These are phyloP conservation scores for Podaxis carcinomalis DNA, from an alignment of 768 basidiomycete species.

Conservation along the genomic window DNA sequence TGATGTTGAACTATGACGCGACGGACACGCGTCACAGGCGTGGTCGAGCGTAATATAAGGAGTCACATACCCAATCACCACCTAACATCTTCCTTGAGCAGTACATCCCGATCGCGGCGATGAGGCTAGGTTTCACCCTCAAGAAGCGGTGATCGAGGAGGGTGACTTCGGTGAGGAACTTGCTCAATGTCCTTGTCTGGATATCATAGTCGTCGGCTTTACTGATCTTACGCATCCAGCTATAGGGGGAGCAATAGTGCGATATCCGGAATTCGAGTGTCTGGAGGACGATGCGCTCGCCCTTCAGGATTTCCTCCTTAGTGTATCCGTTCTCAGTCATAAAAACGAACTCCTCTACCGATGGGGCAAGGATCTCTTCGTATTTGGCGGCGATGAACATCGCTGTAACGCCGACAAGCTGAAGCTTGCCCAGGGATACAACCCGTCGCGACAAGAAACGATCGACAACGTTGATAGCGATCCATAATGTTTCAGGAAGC, in stretches of 20 bases:
- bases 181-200: conserved; percentile 94
- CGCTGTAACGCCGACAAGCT: conserved; percentile 96
- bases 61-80: conserved; percentile 85
- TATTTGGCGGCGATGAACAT: conserved; percentile 99
- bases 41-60: conserved; percentile 16
- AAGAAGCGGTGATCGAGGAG: conserved; percentile 91
- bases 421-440: conserved; percentile 85
- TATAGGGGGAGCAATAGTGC: conserved; percentile 98
- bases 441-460: conserved; percentile 87
- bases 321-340: conserved; percentile 96
- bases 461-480: conserved; percentile 94
- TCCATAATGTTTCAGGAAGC: conserved; percentile 99
- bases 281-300: conserved; percentile 94
- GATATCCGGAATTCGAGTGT: conserved; percentile 94
- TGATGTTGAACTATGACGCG: conserved; percentile 18
- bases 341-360: conserved; percentile 96
- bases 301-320: conserved; percentile 95
- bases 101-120: conserved; percentile 98
- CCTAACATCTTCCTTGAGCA: conserved; percentile 90
- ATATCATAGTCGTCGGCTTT: conserved; percentile 99
- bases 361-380: conserved; percentile 97
- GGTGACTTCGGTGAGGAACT: conserved; percentile 96
- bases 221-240: conserved; percentile 98
- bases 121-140: conserved; percentile 86
- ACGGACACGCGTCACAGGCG: conserved; percentile 12